Evolutionary conservation across 139 green algal genomes (phyloP).

Genomic region (Chlorella sorokiniana): DNA sequence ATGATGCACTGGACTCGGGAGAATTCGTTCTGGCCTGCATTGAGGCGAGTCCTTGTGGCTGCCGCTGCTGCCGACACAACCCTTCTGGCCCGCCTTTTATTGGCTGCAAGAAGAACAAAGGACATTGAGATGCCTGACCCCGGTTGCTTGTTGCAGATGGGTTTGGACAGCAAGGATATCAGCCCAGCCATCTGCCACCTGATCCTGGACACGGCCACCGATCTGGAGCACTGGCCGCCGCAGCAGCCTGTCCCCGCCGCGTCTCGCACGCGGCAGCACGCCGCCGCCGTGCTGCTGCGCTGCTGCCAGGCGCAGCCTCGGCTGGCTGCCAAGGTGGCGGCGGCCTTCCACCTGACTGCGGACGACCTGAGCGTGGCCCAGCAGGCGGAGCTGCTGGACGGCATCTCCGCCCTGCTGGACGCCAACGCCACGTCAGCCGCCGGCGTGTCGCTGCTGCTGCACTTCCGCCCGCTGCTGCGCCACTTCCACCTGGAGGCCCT

Average conservation of each 20-base stretch:
- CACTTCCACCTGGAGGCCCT: conserved; percentile 27
- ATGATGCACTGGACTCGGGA: not conserved
- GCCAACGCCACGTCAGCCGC: conserved; percentile 7
- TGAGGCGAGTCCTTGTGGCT: no score
- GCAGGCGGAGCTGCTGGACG: conserved; percentile 19
- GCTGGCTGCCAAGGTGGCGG: conserved; percentile 16
- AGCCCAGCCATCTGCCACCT: not conserved
- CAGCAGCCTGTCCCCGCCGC: not conserved
- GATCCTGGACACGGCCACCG: not conserved
- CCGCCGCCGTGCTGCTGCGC: not conserved
- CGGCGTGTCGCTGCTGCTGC: conserved; percentile 32
- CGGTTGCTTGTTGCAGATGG: not conserved
- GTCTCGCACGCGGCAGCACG: not conserved
- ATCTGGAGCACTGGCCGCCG: not conserved
- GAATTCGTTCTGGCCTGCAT: not conserved
- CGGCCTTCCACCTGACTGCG: not conserved
- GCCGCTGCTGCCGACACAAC: not conserved
- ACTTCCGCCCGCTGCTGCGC: conserved; percentile 18
- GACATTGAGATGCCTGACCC: no score
- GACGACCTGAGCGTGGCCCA: not conserved
- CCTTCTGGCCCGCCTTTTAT: no score
- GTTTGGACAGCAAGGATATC: not conserved
- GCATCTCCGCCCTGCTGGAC: conserved; percentile 21
- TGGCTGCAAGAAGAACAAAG: no score
- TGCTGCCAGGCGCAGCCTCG: conserved; percentile 13